These are phyloP conservation scores for Talaromyces marneffei DNA, from an alignment of 2,329 filamentous ascomycete species.

Conservation along the genomic window DNA sequence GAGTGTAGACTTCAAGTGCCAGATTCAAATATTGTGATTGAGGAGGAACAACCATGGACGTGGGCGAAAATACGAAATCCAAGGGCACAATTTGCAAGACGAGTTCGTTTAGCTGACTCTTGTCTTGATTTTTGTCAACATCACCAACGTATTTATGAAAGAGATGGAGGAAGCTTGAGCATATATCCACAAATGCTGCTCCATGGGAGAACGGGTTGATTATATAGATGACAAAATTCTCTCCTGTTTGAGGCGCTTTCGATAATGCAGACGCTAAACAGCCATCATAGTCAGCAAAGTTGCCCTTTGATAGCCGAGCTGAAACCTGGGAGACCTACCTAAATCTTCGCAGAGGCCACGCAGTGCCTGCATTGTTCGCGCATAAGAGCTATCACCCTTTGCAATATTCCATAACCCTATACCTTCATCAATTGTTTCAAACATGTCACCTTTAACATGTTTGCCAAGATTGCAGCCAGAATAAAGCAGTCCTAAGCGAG, in stretches of 20 bases:
- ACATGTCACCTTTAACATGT: slow-evolving; percentile 41
- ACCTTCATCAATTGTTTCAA: slow-evolving; percentile 35
- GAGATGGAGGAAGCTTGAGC: slow-evolving; percentile 52
- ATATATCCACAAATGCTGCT: slow-evolving; percentile 47
- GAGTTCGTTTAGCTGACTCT: slow-evolving; percentile 41
- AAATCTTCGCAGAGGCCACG: slow-evolving; percentile 32
- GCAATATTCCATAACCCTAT: slow-evolving; percentile 33
- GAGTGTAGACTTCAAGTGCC: slow-evolving; percentile 54
- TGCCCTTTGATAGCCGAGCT: too few species aligned
- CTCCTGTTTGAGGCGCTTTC: slow-evolving; percentile 26
- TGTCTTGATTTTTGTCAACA: slow-evolving; percentile 27
- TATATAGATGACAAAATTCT: slow-evolving; percentile 54
- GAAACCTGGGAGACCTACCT: slow-evolving; percentile 24
- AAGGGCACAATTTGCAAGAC: slow-evolving; percentile 55
- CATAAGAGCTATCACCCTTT: slow-evolving; percentile 26
- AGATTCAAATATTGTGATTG: slow-evolving; percentile 45
- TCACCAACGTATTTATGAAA: slow-evolving; percentile 49
- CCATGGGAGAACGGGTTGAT: slow-evolving; percentile 50
- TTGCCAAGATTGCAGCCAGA: slow-evolving; percentile 52
- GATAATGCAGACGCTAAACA: slow-evolving; percentile 32
- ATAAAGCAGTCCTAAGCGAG: slow-evolving; percentile 50
- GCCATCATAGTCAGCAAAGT: slow-evolving; percentile 10
- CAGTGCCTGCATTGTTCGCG: slow-evolving; percentile 30
- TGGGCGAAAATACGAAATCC: slow-evolving; percentile 48
- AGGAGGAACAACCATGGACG: slow-evolving; percentile 48